Base-by-base conservation (phyloP, 139 green algal species). In the Haematococcus lacustris region DNA sequence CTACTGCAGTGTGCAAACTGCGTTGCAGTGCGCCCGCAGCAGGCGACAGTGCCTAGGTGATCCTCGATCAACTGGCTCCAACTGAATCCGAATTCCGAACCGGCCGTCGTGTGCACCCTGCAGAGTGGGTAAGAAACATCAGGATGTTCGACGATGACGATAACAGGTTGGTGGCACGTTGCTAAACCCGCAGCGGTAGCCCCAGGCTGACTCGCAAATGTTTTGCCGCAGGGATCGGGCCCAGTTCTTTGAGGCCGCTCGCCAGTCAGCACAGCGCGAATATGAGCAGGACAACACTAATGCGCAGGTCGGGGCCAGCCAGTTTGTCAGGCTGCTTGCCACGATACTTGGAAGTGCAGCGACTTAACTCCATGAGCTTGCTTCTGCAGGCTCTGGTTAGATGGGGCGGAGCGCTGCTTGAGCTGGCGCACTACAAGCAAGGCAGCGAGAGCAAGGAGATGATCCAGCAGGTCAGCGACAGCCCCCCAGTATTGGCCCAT, bases 401-500 rank as follows among this genome's bases (percentile, higher is more conserved):
- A 43, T 97, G 92, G 92, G 95, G 95, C 38, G 91, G 93, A 0
- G 90, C 95, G 1, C 79, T 99, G 73, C 80, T 99, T 68, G 95
- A 99, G 89, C 86, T 99, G 38, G 94, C 95, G 7, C 95, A 99
- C 77, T 97, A 94, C 72, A 85, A 88, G 40, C 90, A 97, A 71
- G 93, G 94, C 1, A 61, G 79, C 0, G 92, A 97, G 47, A 90
- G 93, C 3, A 84, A 88, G 17, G 76, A 90, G 25, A 93, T 94
- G 80, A 98, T 98, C 69, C 79, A 96, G 63, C 80, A 93, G 68
- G 91, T 92, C 74, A 65, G 68, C 33, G n/a, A n/a, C n/a, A n/a
- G n/a, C n/a, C n/a, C n/a, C n/a, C n/a, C n/a, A n/a, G n/a, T n/a
- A n/a, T n/a, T n/a, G n/a, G n/a, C n/a, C n/a, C n/a, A n/a, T n/a